Conservation (phyloP, 495 filamentous ascomycete genomes). For the Penicillium egyptiacum region DNA sequence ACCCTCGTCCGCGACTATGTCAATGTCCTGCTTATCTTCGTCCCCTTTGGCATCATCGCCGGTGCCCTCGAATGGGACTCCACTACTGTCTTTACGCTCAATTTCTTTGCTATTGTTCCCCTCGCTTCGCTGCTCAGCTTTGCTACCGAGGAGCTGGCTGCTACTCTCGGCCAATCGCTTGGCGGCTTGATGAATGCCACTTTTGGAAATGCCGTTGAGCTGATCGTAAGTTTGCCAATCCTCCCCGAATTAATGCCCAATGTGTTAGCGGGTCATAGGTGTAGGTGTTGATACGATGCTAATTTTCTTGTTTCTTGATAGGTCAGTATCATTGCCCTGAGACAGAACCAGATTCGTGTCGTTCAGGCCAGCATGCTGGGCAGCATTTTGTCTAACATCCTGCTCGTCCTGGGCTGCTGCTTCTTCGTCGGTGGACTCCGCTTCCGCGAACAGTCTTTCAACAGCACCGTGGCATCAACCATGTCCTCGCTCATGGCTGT, state of each 20-base stretch:
- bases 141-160: slow-evolving; percentile 89
- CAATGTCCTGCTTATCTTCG: slow-evolving; percentile 85
- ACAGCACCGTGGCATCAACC: slow-evolving; percentile 84
- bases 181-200: slow-evolving; percentile 94
- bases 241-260: not conserved
- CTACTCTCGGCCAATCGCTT: slow-evolving; percentile 81
- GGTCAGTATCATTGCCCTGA: slow-evolving; percentile 92
- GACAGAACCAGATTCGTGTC: slow-evolving; percentile 83
- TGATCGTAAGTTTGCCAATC: slow-evolving; percentile 68
- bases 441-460: slow-evolving; percentile 71
- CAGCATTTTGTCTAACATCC: slow-evolving; percentile 91
- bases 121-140: slow-evolving; percentile 90
- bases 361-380: slow-evolving; percentile 98
- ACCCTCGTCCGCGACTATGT: slow-evolving; percentile 70
- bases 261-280: not conserved
- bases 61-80: slow-evolving; percentile 72
- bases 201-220: slow-evolving; percentile 96
- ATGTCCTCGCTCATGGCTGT: slow-evolving; percentile 97
- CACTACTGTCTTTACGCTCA: slow-evolving; percentile 77
- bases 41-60: slow-evolving; percentile 83
- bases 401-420: slow-evolving; percentile 94
- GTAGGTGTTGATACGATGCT: slow-evolving; percentile 1
- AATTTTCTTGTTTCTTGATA: slow-evolving; percentile 33
- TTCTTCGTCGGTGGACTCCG: slow-evolving; percentile 84
- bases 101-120: slow-evolving; percentile 95